Base-by-base conservation (phyloP, 129 eudicot genomes). In the Deinandra increscens region DNA sequence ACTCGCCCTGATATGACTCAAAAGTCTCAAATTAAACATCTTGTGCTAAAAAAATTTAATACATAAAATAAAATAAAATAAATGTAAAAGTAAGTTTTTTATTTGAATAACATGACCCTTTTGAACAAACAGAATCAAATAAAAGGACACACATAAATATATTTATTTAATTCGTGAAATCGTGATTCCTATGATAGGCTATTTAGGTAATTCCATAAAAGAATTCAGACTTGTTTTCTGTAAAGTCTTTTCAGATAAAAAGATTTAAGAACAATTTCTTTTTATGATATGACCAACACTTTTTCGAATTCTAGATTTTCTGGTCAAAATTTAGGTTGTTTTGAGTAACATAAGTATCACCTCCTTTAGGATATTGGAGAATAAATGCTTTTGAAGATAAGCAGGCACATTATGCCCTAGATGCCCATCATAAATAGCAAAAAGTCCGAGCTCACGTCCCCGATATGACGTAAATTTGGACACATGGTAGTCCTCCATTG, bases 401-500 rank as follows among this genome's bases (percentile, higher is more conserved):
- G 88, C 81, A 4, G 97, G 95, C 75, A 90, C 91, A 5, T 75
- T 75, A 75, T 90, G 85, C 48, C 97, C 97, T 9, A 90, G 65
- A 83, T 90, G 97, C 20, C 97, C 97, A 60, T 90, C 97, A 58
- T 71, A 90, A 50, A 90, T 90, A 45, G 95, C 97, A 72, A 90
- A 90, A 13, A 90, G 91, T 41, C 97, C 97, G 45, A 90, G 76
- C 42, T 87, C 95, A 22, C 60, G 91, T 33, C 91, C 95, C 6
- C 80, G 79, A 59, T 66, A 14, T 26, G 71, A 81, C 17, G 76
- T 74, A 71, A 90, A 87, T 75, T 90, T 87, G 54, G 97, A 84
- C 45, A 90, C 95, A 77, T 87, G 91, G 78, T 75, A 90, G 77
- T 90, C 97, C 75, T 90, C 97, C 97, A 90, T 90, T 4, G 97